A percentile compares a stretch with the other conserved stretches of the same genome.
These are phyloP conservation scores for Flaveria brownii DNA, from an alignment of 129 eudicot genomes.

Conservation along the genomic window DNA sequence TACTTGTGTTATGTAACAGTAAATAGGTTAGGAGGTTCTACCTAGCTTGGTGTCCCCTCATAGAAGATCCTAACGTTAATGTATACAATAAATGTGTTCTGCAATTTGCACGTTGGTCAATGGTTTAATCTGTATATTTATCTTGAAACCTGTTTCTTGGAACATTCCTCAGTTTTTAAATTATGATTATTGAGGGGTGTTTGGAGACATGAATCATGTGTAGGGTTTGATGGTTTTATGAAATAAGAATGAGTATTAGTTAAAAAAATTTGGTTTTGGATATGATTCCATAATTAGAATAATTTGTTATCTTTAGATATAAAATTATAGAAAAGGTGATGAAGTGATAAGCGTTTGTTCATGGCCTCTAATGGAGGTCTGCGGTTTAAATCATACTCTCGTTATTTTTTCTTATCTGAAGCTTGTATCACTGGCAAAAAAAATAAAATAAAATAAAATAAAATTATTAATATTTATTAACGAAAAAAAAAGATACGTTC, in stretches of 20 bases:
- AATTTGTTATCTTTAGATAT: background rate
- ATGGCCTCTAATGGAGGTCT: no score
- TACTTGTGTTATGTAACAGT: background rate
- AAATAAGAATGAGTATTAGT: background rate
- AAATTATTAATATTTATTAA: no score
- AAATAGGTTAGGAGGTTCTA: background rate
- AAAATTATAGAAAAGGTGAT: background rate
- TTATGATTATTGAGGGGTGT: background rate
- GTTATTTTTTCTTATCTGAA: no score
- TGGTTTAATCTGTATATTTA: background rate
- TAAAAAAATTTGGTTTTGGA: background rate
- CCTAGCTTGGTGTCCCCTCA: background rate
- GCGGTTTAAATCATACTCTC: no score
- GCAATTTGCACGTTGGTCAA: slow-evolving; percentile 2
- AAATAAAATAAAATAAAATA: no score
- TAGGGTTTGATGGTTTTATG: background rate
- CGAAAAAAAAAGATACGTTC: no score
- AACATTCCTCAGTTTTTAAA: background rate
- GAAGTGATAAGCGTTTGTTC: no score
- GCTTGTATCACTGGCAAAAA: no score
- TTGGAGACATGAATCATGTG: background rate
- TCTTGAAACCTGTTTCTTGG: background rate
- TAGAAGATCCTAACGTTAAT: background rate
- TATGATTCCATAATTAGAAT: background rate
- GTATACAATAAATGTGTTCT: background rate